A percentile compares a stretch with the other conserved stretches of the same genome.
Conservation (phyloP, 169 alveolate species). For the Perkinsus olseni region DNA sequence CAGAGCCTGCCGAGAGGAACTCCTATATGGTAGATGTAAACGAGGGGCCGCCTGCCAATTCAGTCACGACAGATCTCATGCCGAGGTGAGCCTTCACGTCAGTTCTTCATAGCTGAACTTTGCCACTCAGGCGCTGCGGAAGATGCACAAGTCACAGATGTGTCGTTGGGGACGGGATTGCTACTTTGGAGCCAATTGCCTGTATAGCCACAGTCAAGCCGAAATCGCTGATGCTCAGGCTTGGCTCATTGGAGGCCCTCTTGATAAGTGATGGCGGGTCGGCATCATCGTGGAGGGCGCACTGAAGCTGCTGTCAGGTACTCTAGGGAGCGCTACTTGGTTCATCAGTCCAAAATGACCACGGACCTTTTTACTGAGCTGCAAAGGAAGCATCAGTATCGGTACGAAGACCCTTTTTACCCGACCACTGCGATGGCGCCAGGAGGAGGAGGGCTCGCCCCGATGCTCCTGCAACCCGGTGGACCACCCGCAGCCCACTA, state of each 20-base stretch:
- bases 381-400: background rate
- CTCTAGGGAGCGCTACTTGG: background rate
- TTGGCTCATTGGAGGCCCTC: background rate
- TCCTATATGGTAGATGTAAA: background rate
- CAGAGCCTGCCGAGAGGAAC: background rate
- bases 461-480: background rate
- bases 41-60: background rate
- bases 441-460: background rate
- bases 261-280: background rate
- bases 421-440: background rate
- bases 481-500: background rate
- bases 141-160: background rate
- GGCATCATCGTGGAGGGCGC: background rate
- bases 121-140: background rate
- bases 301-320: background rate
- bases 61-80: background rate
- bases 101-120: background rate
- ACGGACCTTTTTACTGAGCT: background rate
- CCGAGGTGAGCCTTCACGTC: background rate
- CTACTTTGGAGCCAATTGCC: background rate
- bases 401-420: background rate
- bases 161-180: background rate
- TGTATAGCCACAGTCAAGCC: background rate
- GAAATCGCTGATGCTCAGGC: background rate
- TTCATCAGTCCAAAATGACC: background rate